Evolutionary conservation across 441 rosid species (phyloP).

Genomic region (Biscutella auriculata): DNA sequence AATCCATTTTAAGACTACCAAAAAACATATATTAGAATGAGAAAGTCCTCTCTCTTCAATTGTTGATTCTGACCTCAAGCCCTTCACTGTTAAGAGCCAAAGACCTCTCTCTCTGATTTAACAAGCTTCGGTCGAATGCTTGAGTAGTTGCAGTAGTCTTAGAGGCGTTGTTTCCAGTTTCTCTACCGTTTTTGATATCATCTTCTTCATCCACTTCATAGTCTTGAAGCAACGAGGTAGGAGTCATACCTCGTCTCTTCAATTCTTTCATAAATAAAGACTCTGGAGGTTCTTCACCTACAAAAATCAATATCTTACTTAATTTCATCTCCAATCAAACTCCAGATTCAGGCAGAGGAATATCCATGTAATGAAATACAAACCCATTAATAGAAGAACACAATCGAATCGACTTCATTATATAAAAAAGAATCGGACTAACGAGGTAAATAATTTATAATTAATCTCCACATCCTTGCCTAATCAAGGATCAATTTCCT

Average conservation of each 20-base stretch:
- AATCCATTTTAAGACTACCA: too few relatives aligned
- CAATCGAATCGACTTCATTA: too few relatives aligned
- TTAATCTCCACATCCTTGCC: too few relatives aligned
- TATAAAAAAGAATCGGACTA: too few relatives aligned
- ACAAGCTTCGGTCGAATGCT: conserved; percentile 42
- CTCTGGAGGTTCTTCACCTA: conserved; percentile 91
- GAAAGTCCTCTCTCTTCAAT: too few relatives aligned
- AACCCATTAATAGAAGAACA: neutral
- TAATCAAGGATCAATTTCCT: too few relatives aligned
- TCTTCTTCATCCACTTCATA: conserved; percentile 41
- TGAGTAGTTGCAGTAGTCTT: conserved; percentile 60
- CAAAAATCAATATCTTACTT: neutral
- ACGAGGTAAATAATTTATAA: too few relatives aligned
- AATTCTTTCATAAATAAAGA: conserved; percentile 90
- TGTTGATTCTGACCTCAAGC: conserved; percentile 60
- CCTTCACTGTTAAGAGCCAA: conserved; percentile 93
- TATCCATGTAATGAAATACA: neutral
- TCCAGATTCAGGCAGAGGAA: neutral
- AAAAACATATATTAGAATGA: too few relatives aligned
- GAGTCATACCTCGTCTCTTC: conserved; percentile 85
- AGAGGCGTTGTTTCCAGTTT: conserved; percentile 23
- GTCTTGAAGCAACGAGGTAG: conserved; percentile 76
- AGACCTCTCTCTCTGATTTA: conserved; percentile 79
- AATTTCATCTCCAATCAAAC: neutral
- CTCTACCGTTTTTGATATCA: conserved; percentile 38